Percentiles rank a stretch among this genome's conserved stretches.
Evolutionary conservation across 2,329 filamentous ascomycete genomes (phyloP).

Genomic region (Claviceps digitariae): DNA sequence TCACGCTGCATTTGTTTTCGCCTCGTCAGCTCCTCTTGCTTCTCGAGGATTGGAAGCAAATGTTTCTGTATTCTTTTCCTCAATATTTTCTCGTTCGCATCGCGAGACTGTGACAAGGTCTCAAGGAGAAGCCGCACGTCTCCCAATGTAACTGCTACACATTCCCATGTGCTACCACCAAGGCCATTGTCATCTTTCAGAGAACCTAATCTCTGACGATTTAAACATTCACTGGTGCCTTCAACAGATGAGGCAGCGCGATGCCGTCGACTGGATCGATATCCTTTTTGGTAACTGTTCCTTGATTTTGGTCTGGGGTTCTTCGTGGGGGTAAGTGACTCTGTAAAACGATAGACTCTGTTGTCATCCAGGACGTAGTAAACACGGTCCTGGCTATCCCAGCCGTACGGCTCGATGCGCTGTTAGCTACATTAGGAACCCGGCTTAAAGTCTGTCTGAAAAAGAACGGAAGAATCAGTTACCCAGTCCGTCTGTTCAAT

Average conservation of each 20-base stretch:
- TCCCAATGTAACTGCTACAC: slow-evolving; percentile 65
- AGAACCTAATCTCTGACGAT: slow-evolving; percentile 12
- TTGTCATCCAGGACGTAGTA: slow-evolving; percentile 94
- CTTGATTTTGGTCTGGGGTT: slow-evolving; percentile 55
- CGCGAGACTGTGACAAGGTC: slow-evolving; percentile 59
- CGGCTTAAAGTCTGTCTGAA: background rate
- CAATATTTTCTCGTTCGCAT: slow-evolving; percentile 73
- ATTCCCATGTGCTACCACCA: slow-evolving; percentile 78
- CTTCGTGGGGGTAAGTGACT: slow-evolving; percentile 47
- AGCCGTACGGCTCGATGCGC: slow-evolving; percentile 74
- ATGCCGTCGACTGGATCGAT: slow-evolving; percentile 59
- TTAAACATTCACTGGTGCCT: slow-evolving; percentile 16
- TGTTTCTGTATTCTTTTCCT: slow-evolving; percentile 60
- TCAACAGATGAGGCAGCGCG: slow-evolving; percentile 33
- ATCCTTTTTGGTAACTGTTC: slow-evolving; percentile 34
- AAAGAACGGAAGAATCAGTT: slow-evolving; percentile 18
- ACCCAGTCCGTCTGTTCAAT: slow-evolving; percentile 76
- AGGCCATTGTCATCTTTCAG: slow-evolving; percentile 40
- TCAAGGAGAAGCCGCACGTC: slow-evolving; percentile 64
- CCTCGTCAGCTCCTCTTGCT: slow-evolving; percentile 62
- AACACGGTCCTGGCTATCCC: slow-evolving; percentile 73
- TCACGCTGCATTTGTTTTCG: slow-evolving; percentile 53
- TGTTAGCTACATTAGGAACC: slow-evolving; percentile 18
- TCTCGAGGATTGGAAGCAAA: slow-evolving; percentile 72
- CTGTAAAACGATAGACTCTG: slow-evolving; percentile 77